Conservation (phyloP, 441 rosid species). For the Lagerstroemia fauriei region DNA sequence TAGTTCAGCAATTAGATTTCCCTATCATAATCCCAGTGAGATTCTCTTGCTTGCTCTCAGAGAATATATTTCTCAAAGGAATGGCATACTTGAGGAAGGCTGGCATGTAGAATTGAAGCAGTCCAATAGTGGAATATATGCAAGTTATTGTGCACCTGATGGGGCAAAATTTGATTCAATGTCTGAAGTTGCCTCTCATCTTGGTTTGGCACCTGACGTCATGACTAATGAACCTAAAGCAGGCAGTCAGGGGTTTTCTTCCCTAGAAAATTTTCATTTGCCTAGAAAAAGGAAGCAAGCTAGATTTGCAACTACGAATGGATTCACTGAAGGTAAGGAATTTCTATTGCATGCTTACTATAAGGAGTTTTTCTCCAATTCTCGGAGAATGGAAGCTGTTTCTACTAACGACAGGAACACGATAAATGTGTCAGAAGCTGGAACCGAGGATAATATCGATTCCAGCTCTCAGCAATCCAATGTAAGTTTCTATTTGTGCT, state of each 20-base stretch:
- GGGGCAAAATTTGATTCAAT: constrained; percentile 24
- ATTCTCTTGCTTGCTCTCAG: constrained; percentile 42
- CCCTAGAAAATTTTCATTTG: constrained; percentile 17
- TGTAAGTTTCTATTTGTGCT: constrained; percentile 46
- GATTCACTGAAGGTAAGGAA: constrained; percentile 17
- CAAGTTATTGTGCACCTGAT: constrained; percentile 21
- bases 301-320: constrained; percentile 12
- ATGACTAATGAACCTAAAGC: constrained; percentile 15
- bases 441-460: constrained; percentile 8
- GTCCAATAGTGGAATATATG: constrained; percentile 22
- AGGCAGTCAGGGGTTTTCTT: constrained; percentile 19
- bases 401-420: neutral
- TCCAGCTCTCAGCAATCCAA: constrained; percentile 39
- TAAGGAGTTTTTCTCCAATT: constrained; percentile 17
- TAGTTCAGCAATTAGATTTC: constrained; percentile 50
- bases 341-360: constrained; percentile 7
- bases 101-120: constrained; percentile 28
- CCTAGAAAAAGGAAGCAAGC: constrained; percentile 27
- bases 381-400: constrained; percentile 13
- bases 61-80: constrained; percentile 28
- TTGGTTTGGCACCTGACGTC: constrained; percentile 20
- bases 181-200: constrained; percentile 30
- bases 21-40: constrained; percentile 67
- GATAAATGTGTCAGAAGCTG: constrained; percentile 13
- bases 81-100: constrained; percentile 29